Conservation (phyloP, 2,329 filamentous ascomycete genomes). For the Epichloe baconii region DNA sequence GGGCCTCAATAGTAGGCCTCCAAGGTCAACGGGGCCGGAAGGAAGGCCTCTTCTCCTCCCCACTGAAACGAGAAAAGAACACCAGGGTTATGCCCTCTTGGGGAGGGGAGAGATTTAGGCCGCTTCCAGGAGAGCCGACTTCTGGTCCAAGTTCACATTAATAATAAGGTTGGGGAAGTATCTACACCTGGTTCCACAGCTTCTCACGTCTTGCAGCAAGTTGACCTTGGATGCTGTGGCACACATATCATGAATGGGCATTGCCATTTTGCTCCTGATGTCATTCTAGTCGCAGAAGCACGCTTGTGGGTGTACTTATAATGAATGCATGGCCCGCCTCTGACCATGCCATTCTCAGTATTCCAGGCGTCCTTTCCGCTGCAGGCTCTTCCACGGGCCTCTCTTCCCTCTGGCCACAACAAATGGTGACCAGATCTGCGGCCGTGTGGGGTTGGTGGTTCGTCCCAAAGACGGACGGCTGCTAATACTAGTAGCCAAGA, state of each 20-base stretch:
- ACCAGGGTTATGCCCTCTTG: background rate
- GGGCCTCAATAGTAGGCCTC: constrained; percentile 6
- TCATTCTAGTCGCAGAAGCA: constrained; percentile 1
- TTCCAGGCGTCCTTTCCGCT: constrained; percentile 2
- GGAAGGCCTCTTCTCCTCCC: background rate
- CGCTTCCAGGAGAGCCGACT: background rate
- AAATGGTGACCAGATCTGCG: constrained; percentile 25
- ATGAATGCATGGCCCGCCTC: constrained; percentile 5
- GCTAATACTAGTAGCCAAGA: constrained; percentile 20
- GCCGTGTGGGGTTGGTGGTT: constrained; percentile 28
- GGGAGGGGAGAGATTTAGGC: background rate
- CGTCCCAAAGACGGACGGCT: constrained; percentile 24
- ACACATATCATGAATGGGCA: constrained; percentile 9
- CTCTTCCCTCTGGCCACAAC: constrained; percentile 6
- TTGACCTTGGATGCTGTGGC: constrained; percentile 1
- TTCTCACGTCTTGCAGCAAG: background rate
- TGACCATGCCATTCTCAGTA: constrained; percentile 3
- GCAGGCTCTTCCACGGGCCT: constrained; percentile 1
- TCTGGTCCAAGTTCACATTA: background rate
- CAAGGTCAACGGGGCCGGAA: background rate
- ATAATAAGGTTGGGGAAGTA: background rate
- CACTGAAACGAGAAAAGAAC: constrained; percentile 1
- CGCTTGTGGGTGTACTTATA: background rate
- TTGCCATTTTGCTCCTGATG: constrained; percentile 2
- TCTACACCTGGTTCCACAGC: background rate